A percentile compares a stretch with the other conserved stretches of the same genome.
These are phyloP conservation scores for Globisporangium alternatum DNA, from an alignment of 352 stramenopile species.

Conservation along the genomic window DNA sequence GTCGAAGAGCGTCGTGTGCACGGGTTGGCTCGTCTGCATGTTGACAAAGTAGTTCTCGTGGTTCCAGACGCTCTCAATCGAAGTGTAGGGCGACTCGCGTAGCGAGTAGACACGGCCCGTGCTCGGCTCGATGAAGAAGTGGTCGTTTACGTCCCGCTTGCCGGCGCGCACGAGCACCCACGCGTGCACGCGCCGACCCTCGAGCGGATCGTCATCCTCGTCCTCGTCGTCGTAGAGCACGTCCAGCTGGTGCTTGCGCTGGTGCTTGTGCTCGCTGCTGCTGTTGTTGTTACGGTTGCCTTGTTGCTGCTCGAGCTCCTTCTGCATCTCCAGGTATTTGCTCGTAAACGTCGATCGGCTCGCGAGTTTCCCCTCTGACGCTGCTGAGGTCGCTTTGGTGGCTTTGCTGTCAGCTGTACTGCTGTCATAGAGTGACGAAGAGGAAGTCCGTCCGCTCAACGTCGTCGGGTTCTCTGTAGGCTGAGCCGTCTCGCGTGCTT, in stretches of 20 bases:
- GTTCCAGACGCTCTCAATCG: slow-evolving; percentile 92
- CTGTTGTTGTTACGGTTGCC: slow-evolving; percentile 15
- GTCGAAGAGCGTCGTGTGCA: slow-evolving; percentile 77
- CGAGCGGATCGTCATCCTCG: slow-evolving; percentile 68
- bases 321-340: slow-evolving; percentile 57
- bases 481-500: neutral
- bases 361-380: slow-evolving; percentile 33
- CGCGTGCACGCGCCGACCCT: slow-evolving; percentile 77
- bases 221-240: slow-evolving; percentile 58
- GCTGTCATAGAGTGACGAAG: neutral
- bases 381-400: slow-evolving; percentile 11
- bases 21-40: slow-evolving; percentile 79
- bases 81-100: slow-evolving; percentile 76
- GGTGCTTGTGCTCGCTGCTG: slow-evolving; percentile 17
- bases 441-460: neutral
- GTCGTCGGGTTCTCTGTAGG: neutral
- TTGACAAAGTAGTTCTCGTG: slow-evolving; percentile 96
- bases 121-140: slow-evolving; percentile 92
- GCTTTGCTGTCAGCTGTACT: slow-evolving; percentile 17
- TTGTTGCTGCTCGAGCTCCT: slow-evolving; percentile 41
- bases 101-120: slow-evolving; percentile 87
- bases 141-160: slow-evolving; percentile 83
- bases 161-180: slow-evolving; percentile 92
- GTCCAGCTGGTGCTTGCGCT: slow-evolving; percentile 37
- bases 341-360: slow-evolving; percentile 64